Conservation (phyloP, 768 basidiomycete species). For the Amanita pseudoporphyria region DNA sequence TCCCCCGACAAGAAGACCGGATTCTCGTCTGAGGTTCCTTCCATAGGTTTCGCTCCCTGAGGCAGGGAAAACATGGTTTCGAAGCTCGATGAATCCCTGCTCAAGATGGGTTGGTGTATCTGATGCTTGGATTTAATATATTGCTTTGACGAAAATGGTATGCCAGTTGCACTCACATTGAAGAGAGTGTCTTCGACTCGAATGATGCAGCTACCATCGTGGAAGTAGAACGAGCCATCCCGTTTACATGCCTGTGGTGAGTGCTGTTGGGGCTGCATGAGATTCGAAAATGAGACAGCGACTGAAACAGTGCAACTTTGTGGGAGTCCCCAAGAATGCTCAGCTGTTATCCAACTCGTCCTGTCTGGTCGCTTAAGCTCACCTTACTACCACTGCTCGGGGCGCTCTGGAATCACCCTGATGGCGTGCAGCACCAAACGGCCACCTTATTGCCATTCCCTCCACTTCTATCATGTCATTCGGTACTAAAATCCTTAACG, state of each 20-base stretch:
- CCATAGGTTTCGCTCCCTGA: conserved; percentile 36
- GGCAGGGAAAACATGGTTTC: conserved; percentile 59
- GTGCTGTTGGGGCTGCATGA: neutral
- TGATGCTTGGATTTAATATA: conserved; percentile 15
- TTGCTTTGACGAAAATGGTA: neutral
- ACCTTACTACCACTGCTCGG: too few relatives aligned
- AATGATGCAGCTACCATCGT: conserved; percentile 61
- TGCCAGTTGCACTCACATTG: conserved; percentile 39
- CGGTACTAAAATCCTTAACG: conserved; percentile 26
- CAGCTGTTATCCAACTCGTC: neutral
- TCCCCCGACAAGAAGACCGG: conserved; percentile 60
- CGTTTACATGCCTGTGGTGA: conserved; percentile 14
- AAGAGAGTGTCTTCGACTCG: conserved; percentile 57
- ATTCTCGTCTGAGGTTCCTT: conserved; percentile 55
- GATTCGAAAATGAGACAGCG: neutral
- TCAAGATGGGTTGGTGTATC: conserved; percentile 53
- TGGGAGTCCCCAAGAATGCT: too few relatives aligned
- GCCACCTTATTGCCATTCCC: neutral
- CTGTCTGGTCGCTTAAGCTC: too few relatives aligned
- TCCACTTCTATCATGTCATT: conserved; percentile 26
- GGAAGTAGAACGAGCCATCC: conserved; percentile 53
- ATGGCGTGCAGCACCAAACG: too few relatives aligned
- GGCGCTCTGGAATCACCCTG: too few relatives aligned
- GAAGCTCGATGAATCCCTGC: conserved; percentile 58
- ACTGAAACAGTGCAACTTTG: too few relatives aligned